Base-by-base conservation (phyloP, 768 basidiomycete genomes). In the Tylopilus subfusipes region DNA sequence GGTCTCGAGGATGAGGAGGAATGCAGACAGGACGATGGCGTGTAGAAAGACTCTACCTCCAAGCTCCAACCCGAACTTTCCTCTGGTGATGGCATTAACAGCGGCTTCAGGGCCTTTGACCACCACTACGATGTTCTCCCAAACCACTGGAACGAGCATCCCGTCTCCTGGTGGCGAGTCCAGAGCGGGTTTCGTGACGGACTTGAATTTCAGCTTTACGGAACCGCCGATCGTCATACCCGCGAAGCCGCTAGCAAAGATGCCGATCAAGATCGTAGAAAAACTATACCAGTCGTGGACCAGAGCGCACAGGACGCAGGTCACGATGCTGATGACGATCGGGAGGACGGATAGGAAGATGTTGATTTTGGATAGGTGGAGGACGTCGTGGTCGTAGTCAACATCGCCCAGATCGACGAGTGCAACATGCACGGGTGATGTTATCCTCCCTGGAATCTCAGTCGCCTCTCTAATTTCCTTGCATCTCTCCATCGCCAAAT, bases 231-330 rank as follows among this genome's bases (percentile, higher is more conserved):
- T 62, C 3, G 59, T 54, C 9, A 60, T 50, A 47, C 63, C 61
- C 12, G 71, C 59, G 8, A 68, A 31, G 16, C 72, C 71, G 9
- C 59, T 62, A 47, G 64, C 48, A 12, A 73, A 9, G n/a, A 73
- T 69, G 8, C 72, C 71, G 2, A 72, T 25, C 0, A 67, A 22
- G 45, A 73, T 68, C 27, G 66, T 56, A 9, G 62, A 48, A 27
- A 68, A 68, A 46, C 57, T 70, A 42, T 55, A 71, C 68, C 69
- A 73, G 43, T 73, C 72, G 3, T 44, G 5, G 31, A 54, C 55
- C 39, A 62, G 22, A 2, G 56, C 65, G 38, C 71, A 69, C 42
- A 60, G 30, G 52, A 53, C 27, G 48, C 67, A 67, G 9, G 63
- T 54, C 7, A 11, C 57, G 16, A 65, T 2, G 58, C 69, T 70